These are phyloP conservation scores for Fraxinus floribunda DNA, from an alignment of 305 asterid genomes.

Conservation along the genomic window DNA sequence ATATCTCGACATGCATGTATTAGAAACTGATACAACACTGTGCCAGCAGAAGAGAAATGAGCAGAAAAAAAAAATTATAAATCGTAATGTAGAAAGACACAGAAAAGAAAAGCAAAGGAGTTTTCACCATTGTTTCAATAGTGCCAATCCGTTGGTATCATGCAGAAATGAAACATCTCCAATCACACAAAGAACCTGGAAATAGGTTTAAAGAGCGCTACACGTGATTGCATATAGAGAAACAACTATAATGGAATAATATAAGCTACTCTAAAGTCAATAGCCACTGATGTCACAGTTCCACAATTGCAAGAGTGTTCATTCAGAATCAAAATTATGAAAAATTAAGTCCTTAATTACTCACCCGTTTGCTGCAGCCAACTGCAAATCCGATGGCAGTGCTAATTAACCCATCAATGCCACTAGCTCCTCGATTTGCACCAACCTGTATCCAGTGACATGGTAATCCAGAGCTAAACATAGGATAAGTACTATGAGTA, in stretches of 20 bases:
- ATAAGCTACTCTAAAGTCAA: neutral
- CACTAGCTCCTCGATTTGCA: slow-evolving; percentile 95
- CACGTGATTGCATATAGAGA: neutral
- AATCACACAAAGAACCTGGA: slow-evolving; percentile 77
- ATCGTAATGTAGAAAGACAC: slow-evolving; percentile 1
- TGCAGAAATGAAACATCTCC: slow-evolving; percentile 96
- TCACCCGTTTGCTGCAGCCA: slow-evolving; percentile 92
- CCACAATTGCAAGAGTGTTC: neutral
- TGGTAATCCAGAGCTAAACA: slow-evolving; percentile 55
- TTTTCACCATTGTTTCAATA: slow-evolving; percentile 63
- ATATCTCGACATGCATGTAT: neutral
- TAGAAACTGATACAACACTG: slow-evolving; percentile 4
- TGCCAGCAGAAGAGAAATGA: slow-evolving; percentile 18
- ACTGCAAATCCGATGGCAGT: slow-evolving; percentile 91
- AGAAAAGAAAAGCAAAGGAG: neutral
- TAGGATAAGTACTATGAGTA: slow-evolving; percentile 40
- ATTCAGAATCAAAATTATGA: neutral
- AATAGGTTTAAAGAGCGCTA: neutral
- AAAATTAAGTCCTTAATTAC: slow-evolving; percentile 23
- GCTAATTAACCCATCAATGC: slow-evolving; percentile 95
- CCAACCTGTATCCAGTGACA: slow-evolving; percentile 75
- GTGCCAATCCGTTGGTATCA: slow-evolving; percentile 90
- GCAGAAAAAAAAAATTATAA: slow-evolving; percentile 5
- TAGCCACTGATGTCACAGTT: neutral
- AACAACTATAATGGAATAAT: neutral